Conservation (phyloP, 352 stramenopile species). For the Phytophthora capsici region DNA sequence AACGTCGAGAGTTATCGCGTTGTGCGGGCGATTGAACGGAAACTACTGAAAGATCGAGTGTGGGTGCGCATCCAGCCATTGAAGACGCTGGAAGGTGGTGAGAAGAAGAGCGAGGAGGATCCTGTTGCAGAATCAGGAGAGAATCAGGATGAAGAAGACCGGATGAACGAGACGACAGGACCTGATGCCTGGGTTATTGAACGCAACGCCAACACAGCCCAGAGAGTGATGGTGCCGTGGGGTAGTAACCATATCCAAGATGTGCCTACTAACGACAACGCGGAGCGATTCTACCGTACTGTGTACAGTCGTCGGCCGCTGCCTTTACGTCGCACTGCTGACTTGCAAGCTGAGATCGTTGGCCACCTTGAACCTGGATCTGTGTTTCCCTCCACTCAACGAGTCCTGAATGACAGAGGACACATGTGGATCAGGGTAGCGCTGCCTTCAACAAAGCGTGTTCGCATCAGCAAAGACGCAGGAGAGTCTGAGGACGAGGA, state of each 20-base stretch:
- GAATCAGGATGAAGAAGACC: constrained; percentile 26
- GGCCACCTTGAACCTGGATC: constrained; percentile 58
- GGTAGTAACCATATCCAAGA: constrained; percentile 39
- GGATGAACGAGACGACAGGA: constrained; percentile 4
- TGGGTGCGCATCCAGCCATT: constrained; percentile 61
- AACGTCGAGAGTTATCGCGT: constrained; percentile 65
- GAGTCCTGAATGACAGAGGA: constrained; percentile 60
- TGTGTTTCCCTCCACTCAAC: constrained; percentile 58
- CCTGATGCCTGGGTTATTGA: constrained; percentile 77
- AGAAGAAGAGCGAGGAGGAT: constrained; percentile 29
- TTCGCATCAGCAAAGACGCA: constrained; percentile 5
- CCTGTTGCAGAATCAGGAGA: constrained; percentile 12
- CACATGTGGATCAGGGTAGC: constrained; percentile 75
- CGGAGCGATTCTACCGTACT: constrained; percentile 75
- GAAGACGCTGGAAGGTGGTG: constrained; percentile 9
- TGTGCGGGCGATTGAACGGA: constrained; percentile 63
- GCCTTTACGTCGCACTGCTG: constrained; percentile 52
- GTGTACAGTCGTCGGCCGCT: constrained; percentile 66
- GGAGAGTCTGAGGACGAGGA: constrained; percentile 18
- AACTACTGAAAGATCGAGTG: constrained; percentile 77
- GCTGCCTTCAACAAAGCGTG: constrained; percentile 29
- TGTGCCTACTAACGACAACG: constrained; percentile 39
- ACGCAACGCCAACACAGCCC: constrained; percentile 72
- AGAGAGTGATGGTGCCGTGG: constrained; percentile 71
- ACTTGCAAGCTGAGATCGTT: constrained; percentile 60